Conservation (phyloP, 495 filamentous ascomycete genomes). For the Trichoderma parareesei region DNA sequence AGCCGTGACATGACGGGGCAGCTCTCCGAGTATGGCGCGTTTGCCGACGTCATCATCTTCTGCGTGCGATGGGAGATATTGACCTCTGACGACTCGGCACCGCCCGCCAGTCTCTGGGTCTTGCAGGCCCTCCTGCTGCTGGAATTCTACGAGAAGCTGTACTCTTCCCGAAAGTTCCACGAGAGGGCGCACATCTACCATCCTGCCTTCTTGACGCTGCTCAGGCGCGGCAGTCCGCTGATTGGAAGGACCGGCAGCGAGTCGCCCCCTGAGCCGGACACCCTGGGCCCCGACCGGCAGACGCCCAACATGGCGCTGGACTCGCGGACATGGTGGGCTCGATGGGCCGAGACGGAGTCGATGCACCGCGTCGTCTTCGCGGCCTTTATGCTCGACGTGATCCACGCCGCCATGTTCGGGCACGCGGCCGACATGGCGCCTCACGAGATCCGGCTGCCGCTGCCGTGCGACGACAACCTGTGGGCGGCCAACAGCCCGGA, state of each 20-base stretch:
- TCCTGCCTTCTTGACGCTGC: conserved; percentile 84
- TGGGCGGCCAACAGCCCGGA: conserved; percentile 87
- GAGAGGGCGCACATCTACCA: conserved; percentile 96
- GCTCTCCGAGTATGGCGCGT: conserved; percentile 60
- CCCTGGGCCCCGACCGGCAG: conserved; percentile 33
- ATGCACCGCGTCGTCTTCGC: conserved; percentile 88
- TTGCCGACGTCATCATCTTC: conserved; percentile 77
- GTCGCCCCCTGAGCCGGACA: conserved; percentile 66
- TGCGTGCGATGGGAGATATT: conserved; percentile 84
- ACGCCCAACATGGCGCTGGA: conserved; percentile 46
- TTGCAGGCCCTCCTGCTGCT: conserved; percentile 84
- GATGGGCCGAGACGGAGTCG: conserved; percentile 92
- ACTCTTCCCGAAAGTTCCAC: conserved; percentile 77
- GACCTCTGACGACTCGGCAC: conserved; percentile 73
- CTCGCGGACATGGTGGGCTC: conserved; percentile 83
- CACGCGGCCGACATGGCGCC: conserved; percentile 94
- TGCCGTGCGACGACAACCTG: conserved; percentile 88
- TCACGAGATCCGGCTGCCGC: conserved; percentile 85
- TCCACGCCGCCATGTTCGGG: conserved; percentile 95
- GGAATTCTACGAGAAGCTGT: conserved; percentile 96
- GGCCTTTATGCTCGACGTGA: conserved; percentile 89
- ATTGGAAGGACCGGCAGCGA: conserved; percentile 85
- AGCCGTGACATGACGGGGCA: conserved; percentile 59
- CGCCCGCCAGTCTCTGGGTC: conserved; percentile 89
- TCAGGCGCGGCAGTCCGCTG: conserved; percentile 85